Evolutionary conservation across 177 flowering plant species (phyloP).

Genomic region (Vitis hybrid): DNA sequence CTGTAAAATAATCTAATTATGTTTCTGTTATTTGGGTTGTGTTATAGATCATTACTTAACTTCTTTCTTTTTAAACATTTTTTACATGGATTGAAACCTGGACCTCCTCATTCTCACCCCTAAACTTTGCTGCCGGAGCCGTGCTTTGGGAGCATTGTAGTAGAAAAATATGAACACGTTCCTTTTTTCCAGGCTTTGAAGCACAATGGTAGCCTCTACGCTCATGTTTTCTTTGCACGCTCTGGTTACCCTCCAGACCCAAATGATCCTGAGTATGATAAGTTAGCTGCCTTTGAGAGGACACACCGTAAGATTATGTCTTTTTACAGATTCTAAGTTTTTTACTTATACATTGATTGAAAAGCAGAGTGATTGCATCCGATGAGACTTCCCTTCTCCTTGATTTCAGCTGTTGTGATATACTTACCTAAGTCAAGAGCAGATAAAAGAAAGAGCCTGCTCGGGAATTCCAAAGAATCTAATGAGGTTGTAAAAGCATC

Average conservation of each 20-base stretch:
- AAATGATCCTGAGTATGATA: constrained; percentile 90
- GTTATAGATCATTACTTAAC: no score
- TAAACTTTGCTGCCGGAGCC: no score
- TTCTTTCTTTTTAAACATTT: no score
- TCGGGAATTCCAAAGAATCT: constrained; percentile 48
- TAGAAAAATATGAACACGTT: background rate
- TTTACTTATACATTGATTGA: background rate
- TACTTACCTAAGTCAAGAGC: constrained; percentile 80
- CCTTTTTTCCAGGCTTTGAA: constrained; percentile 58
- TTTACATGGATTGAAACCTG: no score
- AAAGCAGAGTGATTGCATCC: background rate
- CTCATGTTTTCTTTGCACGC: constrained; percentile 90
- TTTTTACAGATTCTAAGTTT: background rate
- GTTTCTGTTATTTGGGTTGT: background rate
- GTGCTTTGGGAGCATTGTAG: background rate
- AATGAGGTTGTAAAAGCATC: constrained; percentile 31
- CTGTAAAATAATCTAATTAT: background rate
- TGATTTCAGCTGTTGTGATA: constrained; percentile 66
- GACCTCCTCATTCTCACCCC: no score
- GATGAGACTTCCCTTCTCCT: background rate
- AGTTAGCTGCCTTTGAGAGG: constrained; percentile 72
- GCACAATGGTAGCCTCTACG: constrained; percentile 88
- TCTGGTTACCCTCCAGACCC: constrained; percentile 92
- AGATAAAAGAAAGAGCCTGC: constrained; percentile 67
- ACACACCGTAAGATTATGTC: constrained; percentile 53